phyloP scores from a whole-genome alignment of 495 filamentous ascomycete genomes.

The Hypoxylon cercidicola region DNA sequence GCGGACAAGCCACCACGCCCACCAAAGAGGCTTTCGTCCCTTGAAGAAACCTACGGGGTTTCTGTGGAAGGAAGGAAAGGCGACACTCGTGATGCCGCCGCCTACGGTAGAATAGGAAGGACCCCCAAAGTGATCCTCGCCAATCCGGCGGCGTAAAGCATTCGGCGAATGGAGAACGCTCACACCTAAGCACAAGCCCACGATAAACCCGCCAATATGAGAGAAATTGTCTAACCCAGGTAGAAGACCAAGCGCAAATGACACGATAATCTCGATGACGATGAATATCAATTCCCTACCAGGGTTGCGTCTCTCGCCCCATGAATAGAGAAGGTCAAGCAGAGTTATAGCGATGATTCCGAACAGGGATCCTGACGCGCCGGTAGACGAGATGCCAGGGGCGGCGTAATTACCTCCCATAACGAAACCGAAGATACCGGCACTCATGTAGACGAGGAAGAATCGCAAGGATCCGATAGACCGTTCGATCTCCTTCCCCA shows the following conservation, averaged over 20 bases:
- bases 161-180: conserved; percentile 89
- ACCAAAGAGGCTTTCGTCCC: conserved; percentile 91
- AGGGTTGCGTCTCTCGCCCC: conserved; percentile 78
- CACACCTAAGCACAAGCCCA: conserved; percentile 88
- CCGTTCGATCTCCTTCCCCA: conserved; percentile 90
- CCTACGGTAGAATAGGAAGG: conserved; percentile 55
- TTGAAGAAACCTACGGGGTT: conserved; percentile 87
- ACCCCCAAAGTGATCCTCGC: conserved; percentile 63
- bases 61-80: conserved; percentile 68
- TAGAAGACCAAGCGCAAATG: conserved; percentile 90
- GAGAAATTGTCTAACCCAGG: conserved; percentile 97
- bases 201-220: conserved; percentile 95
- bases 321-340: conserved; percentile 92
- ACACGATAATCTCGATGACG: conserved; percentile 82
- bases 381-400: conserved; percentile 79
- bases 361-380: conserved; percentile 89
- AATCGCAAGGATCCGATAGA: conserved; percentile 88
- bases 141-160: conserved; percentile 78
- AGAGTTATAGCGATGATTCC: conserved; percentile 88
- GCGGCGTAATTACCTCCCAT: conserved; percentile 93
- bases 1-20: conserved; percentile 94
- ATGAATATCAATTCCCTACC: conserved; percentile 86
- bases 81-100: conserved; percentile 51
- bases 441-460: conserved; percentile 84
- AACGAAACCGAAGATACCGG: conserved; percentile 96